phyloP scores from a whole-genome alignment of 768 basidiomycete species.

The Pleurotus tuber-regium region DNA sequence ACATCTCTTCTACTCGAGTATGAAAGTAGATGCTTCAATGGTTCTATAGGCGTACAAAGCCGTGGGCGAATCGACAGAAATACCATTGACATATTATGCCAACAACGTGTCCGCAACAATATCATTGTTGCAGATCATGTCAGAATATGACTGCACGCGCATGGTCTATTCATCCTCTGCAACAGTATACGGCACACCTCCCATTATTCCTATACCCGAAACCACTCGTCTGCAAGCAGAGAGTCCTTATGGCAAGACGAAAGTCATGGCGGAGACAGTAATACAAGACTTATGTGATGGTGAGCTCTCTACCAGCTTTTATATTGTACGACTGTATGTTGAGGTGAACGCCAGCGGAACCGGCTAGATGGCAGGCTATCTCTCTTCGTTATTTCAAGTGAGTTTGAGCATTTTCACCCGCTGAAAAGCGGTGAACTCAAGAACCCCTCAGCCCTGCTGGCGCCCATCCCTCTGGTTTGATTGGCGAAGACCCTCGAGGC shows the following conservation, averaged over 20 bases:
- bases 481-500: constrained; percentile 96
- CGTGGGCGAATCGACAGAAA: constrained; percentile 94
- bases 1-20: not conserved
- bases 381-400: constrained; percentile 97
- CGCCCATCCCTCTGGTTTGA: constrained; percentile 93
- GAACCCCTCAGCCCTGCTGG: constrained; percentile 94
- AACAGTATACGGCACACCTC: constrained; percentile 96
- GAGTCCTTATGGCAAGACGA: constrained; percentile 95
- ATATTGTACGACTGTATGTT: constrained; percentile 12
- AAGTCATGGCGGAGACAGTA: constrained; percentile 90
- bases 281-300: constrained; percentile 85
- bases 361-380: constrained; percentile 72
- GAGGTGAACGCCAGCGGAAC: constrained; percentile 52
- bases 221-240: constrained; percentile 82
- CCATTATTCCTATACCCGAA: constrained; percentile 91
- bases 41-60: constrained; percentile 85
- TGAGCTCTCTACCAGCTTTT: constrained; percentile 30
- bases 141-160: constrained; percentile 76
- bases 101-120: constrained; percentile 93
- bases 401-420: constrained; percentile 18
- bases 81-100: constrained; percentile 88
- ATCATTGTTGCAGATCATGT: constrained; percentile 83
- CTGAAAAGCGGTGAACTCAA: too few species aligned
- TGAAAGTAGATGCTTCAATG: constrained; percentile 3
- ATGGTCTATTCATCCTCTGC: constrained; percentile 98